Evolutionary conservation across 441 rosid genomes (phyloP), one percentile per base, ranked within the genome.

Genomic region (Isatis lusitanica): DNA sequence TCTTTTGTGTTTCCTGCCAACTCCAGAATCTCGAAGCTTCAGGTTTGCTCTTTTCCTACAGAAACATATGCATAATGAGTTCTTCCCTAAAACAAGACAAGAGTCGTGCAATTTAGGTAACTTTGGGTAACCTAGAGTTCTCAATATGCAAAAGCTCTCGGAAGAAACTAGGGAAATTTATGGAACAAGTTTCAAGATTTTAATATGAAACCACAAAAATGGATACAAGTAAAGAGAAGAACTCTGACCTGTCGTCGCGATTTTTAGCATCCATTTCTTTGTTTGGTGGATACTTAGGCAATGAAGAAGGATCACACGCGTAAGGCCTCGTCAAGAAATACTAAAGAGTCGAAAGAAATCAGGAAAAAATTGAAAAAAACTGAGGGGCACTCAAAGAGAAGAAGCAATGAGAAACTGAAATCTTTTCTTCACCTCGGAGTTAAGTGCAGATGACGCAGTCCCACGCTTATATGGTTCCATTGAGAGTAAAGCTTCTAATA

Each of bases 271-370:
- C 98, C 70, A 95, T 87, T 85, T 95, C 99, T 75, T 86, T 95
- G 79, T 85, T 95, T 61, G 99, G 97, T 50, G 94, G 84, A 78
- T 92, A 95, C 80, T 84, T 86, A 47, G 98, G 98, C 82, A 95
- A 82, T 77, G 84, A 83, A 66, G 98, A 91, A 31, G 97, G 97
- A n/a, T 89, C 91, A 74, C 97, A 92, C 1, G 98, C 88, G 51
- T 77, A 85, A 59, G 99, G 99, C 74, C 55, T 56, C 26, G 88
- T 83, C 24, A 55, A 83, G 85, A 95, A 92, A 75, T 88, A 92
- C 99, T 92, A 84, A 26, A 46, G 16, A 33, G 17, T 74, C 26
- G 51, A 64, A 46, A 4, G 26, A 24, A 65, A 33, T 57, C 43
- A 52, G 30, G 2, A 43, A 56, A 46, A 24, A 17, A 10, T n/a